Evolutionary conservation across 352 stramenopile species (phyloP).

Genomic region (Pythium guiyangense): DNA sequence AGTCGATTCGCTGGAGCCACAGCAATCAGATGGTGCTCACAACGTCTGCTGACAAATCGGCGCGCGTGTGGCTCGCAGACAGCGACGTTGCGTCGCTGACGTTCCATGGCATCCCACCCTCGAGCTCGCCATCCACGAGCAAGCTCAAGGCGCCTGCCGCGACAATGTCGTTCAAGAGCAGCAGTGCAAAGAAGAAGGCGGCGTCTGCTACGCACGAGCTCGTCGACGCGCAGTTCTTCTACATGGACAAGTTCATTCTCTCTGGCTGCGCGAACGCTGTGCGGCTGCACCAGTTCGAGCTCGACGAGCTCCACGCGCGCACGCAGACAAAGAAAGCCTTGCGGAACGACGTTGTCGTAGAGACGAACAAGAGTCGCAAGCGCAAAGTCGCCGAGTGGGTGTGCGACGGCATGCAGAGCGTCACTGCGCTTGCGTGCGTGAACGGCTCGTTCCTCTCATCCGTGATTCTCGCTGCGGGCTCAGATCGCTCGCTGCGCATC

Average conservation of each 20-base stretch:
- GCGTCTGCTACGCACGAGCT: slow-evolving; percentile 36
- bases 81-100: slow-evolving; percentile 59
- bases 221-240: slow-evolving; percentile 75
- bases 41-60: slow-evolving; percentile 63
- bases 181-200: slow-evolving; percentile 40
- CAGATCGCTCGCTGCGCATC: slow-evolving; percentile 69
- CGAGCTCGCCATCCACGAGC: slow-evolving; percentile 20
- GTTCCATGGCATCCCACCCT: slow-evolving; percentile 33
- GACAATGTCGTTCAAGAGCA: slow-evolving; percentile 8
- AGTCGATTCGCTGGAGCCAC: slow-evolving; percentile 67
- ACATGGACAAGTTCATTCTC: slow-evolving; percentile 87
- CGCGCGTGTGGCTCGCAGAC: slow-evolving; percentile 58
- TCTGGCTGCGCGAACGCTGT: slow-evolving; percentile 58
- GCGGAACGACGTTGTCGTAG: slow-evolving; percentile 31
- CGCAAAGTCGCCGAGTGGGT: slow-evolving; percentile 59
- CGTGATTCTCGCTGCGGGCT: slow-evolving; percentile 64
- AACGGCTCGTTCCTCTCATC: slow-evolving; percentile 82
- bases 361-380: slow-evolving; percentile 64
- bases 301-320: slow-evolving; percentile 53
- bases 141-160: neutral
- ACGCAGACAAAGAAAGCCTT: slow-evolving; percentile 28
- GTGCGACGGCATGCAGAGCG: slow-evolving; percentile 56
- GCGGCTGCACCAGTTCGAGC: slow-evolving; percentile 69
- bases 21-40: slow-evolving; percentile 68
- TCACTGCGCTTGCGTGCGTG: slow-evolving; percentile 68